These are phyloP conservation scores for Nicotiana benthamiana DNA, from an alignment of 257 asterid species.

Conservation along the genomic window DNA sequence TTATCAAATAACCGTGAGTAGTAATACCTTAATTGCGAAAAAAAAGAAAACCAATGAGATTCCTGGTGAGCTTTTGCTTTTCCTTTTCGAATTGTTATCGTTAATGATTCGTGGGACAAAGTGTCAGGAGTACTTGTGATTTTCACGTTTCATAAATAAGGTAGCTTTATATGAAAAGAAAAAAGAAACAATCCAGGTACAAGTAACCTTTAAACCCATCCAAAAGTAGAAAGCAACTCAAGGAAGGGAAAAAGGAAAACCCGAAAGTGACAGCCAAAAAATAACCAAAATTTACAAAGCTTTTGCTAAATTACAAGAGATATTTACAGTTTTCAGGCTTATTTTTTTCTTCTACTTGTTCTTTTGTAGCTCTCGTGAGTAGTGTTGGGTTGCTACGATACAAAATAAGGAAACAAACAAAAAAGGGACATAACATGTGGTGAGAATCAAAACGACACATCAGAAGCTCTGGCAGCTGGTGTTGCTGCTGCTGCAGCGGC, in stretches of 20 bases:
- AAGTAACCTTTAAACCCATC: background rate
- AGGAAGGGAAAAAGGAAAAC: background rate
- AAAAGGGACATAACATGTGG: background rate
- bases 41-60: background rate
- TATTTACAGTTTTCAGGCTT: background rate
- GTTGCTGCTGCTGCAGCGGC: slow-evolving; percentile 26
- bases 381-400: background rate
- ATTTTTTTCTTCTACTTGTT: background rate
- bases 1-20: too few species aligned
- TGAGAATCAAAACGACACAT: slow-evolving; percentile 27
- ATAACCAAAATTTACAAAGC: background rate
- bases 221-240: background rate
- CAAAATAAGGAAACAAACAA: background rate
- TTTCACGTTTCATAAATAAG: background rate
- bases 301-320: background rate
- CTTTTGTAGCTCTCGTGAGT: background rate
- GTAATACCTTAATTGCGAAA: background rate
- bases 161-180: background rate
- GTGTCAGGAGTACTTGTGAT: background rate
- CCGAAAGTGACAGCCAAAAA: background rate
- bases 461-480: slow-evolving; percentile 26
- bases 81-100: background rate
- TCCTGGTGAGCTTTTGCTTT: background rate
- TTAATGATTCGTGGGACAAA: background rate
- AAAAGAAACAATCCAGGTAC: background rate